A percentile compares a stretch with the other conserved stretches of the same genome.
Conservation (phyloP, 164 flowering plant genomes). For the Macadamia tetraphylla region DNA sequence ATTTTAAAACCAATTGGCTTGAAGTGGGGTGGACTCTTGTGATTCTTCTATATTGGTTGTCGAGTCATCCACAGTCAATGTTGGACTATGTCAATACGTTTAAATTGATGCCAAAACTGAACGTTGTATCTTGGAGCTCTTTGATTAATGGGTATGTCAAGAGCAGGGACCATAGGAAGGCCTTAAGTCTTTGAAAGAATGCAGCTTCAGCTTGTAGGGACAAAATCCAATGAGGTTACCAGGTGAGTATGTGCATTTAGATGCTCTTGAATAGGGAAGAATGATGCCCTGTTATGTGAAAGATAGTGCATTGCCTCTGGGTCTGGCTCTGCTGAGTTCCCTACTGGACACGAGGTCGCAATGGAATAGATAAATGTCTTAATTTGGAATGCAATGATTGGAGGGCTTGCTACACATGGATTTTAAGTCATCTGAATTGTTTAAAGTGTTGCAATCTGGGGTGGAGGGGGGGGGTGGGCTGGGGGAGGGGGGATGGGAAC, state of each 20-base stretch:
- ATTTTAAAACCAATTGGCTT: too few species aligned
- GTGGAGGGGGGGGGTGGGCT: neutral
- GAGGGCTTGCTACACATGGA: constrained; percentile 83
- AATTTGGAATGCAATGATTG: constrained; percentile 82
- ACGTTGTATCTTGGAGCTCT: constrained; percentile 85
- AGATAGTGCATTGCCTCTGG: constrained; percentile 46
- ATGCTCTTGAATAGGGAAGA: constrained; percentile 67
- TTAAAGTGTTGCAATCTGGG: constrained; percentile 40
- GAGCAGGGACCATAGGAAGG: constrained; percentile 51
- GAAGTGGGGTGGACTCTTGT: too few species aligned
- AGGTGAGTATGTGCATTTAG: constrained; percentile 91
- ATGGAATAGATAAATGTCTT: constrained; percentile 45
- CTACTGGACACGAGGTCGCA: constrained; percentile 51
- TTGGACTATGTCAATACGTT: too few species aligned
- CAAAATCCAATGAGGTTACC: constrained; percentile 69
- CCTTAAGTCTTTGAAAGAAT: constrained; percentile 59
- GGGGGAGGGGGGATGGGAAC: constrained; percentile 4
- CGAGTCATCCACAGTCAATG: too few species aligned
- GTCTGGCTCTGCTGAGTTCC: constrained; percentile 53
- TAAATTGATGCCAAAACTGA: constrained; percentile 52
- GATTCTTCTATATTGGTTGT: too few species aligned
- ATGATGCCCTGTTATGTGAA: constrained; percentile 49
- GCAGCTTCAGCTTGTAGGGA: constrained; percentile 26
- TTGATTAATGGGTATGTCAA: constrained; percentile 84
- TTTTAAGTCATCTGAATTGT: constrained; percentile 51